These are phyloP conservation scores for Potentilla sterilis DNA, from an alignment of 306 rosid species.

Conservation along the genomic window DNA sequence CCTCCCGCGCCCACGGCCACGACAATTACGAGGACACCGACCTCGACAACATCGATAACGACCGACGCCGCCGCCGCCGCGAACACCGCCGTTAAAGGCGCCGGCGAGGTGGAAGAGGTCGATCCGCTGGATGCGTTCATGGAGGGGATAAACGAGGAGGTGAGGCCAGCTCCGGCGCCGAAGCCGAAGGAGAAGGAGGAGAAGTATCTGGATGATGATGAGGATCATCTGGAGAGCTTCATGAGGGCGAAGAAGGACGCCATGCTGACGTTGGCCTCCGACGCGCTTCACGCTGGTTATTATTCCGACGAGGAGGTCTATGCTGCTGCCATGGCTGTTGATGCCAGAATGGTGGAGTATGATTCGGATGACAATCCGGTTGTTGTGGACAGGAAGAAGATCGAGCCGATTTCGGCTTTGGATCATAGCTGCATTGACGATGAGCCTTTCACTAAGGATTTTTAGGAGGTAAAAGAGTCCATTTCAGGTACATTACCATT, in stretches of 20 bases:
- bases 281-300: slow-evolving; percentile 83
- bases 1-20: slow-evolving; percentile 62
- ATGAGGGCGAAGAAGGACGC: slow-evolving; percentile 85
- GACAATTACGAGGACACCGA: slow-evolving; percentile 84
- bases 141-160: slow-evolving; percentile 92
- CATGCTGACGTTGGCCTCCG: slow-evolving; percentile 81
- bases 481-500: slow-evolving; percentile 55
- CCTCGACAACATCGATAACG: slow-evolving; percentile 74
- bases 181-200: slow-evolving; percentile 66
- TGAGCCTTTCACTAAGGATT: slow-evolving; percentile 80
- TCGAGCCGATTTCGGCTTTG: slow-evolving; percentile 82
- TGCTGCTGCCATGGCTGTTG: slow-evolving; percentile 95
- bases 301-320: slow-evolving; percentile 97
- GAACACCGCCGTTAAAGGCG: slow-evolving; percentile 16
- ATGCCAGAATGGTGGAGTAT: slow-evolving; percentile 86
- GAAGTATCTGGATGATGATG: slow-evolving; percentile 76
- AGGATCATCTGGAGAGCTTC: slow-evolving; percentile 91
- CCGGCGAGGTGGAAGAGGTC: slow-evolving; percentile 54
- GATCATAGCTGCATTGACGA: slow-evolving; percentile 84
- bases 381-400: slow-evolving; percentile 74
- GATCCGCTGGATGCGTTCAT: slow-evolving; percentile 95
- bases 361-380: slow-evolving; percentile 91
- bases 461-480: slow-evolving; percentile 80
- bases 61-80: slow-evolving; percentile 41
- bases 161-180: slow-evolving; percentile 73